Base-by-base conservation (phyloP, 2,329 filamentous ascomycete genomes). In the Venturia aucupariae region DNA sequence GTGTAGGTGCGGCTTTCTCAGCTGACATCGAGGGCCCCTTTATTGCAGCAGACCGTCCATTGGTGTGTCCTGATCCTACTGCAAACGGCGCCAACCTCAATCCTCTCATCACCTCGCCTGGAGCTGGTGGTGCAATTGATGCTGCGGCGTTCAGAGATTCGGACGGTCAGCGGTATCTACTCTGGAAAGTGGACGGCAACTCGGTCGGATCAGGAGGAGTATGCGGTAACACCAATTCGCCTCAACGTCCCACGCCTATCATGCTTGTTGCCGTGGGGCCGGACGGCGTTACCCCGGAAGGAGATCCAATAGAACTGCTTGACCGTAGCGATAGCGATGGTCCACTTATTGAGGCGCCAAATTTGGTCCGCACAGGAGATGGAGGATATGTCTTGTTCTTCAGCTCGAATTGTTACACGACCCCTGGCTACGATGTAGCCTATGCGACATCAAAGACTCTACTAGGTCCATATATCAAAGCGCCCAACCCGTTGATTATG, bases 161-260 rank as follows among this genome's bases (percentile, higher is more conserved):
- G 13, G 78, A 80, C 54, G 82, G 82, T 38, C 78, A 72, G 39
- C 79, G 80, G 6, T 89, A 86, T 70, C 78, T 89, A 5, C 74
- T 83, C 11, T 89, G 86, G 76, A 89, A 89, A 72, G 76, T 88
- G 32, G 86, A 89, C 72, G 86, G 86, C 44, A 88, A 88, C 73
- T 78, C 77, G 65, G 72, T 81, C 42, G 78, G 78, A 22, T 69
- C 77, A 66, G 78, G 79, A 44, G 80, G 80, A 1, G 72, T 75
- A 64, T 82, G 80, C 70, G 75, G 74, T 54, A 83, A 81, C 66
- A 76, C 71, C n/a, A 72, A 77, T 19, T 71, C 72, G 30, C 78
- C 77, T 11, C 68, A 75, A 13, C 69, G 71, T 13, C 65, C 75
- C 17, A 87, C 84, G 46, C 83, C 84, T 0, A 79, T 87, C 66